Base-by-base conservation (phyloP, 495 filamentous ascomycete species). In the Hamigera avellanea region DNA sequence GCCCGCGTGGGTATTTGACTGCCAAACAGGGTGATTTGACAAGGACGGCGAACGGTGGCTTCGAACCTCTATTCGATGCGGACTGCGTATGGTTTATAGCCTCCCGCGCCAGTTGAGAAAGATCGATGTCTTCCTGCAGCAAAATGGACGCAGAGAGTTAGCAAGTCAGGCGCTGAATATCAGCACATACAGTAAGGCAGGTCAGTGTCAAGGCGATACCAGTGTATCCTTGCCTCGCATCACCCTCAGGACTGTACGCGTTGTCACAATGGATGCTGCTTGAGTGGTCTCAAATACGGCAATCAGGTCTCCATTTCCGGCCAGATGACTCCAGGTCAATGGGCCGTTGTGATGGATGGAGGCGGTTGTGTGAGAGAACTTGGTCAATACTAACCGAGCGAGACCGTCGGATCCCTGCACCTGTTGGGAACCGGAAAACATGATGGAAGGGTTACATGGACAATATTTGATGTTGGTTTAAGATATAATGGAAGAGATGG, bases 11-110 rank as follows among this genome's bases (percentile, higher is more conserved):
- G 41, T 62, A 68, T 37, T 63, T 66, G 14, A 68, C 44, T 28
- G 64, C 64, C 8, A 68, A 42, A 38, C 57, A 66, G 6, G 64
- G 64, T 2, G 45, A 36, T 30, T 62, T 68, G n/a, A 68, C 57
- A 13, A 68, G 49, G 19, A 66, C 54, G 6, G 59, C 54, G 35
- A 66, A 57, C 8, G 32, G 12, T 18, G 53, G 40, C 21, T 56
- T 63, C 12, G 45, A 17, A 1, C 36, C 35, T 8, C 26, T 12
- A 26, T 16, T 30, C 27, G 48, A 46, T 5, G 6, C 30, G 4
- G 39, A 19, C 8, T 38, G 36, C 9, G 19, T 8, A 14, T 53
- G 47, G 16, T 35, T 36, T 2, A 39, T 14, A n/a, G 41, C 35
- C 34, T 52, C 45, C 23, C 41, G 45, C 17, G 44, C 29, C n/a